Evolutionary conservation across 129 eudicot genomes (phyloP).

Genomic region (Chrysanthemum lavandulifolium): DNA sequence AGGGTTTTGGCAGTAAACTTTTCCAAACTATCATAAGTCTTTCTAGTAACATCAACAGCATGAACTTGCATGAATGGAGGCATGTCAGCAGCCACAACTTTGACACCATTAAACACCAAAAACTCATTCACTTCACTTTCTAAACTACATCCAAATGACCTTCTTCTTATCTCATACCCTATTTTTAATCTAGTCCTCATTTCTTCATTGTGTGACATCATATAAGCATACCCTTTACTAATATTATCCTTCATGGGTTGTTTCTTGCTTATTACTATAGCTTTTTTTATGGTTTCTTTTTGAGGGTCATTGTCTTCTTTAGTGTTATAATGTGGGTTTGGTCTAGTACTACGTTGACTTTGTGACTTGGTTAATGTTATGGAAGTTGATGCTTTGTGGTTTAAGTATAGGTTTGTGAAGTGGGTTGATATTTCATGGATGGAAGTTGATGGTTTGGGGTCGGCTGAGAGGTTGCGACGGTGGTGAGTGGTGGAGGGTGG

Average conservation of each 20-base stretch:
- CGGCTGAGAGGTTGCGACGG: conserved; percentile 46
- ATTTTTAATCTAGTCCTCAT: conserved; percentile 32
- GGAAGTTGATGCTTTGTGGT: conserved; percentile 39
- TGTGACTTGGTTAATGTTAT: conserved; percentile 38
- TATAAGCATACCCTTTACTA: conserved; percentile 2
- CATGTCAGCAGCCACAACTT: conserved; percentile 76
- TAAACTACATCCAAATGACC: conserved; percentile 58
- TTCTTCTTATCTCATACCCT: conserved; percentile 39
- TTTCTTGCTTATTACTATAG: conserved; percentile 15
- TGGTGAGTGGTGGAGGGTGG: conserved; percentile 35
- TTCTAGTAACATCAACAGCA: conserved; percentile 81
- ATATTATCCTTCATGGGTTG: conserved; percentile 15
- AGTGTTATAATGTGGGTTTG: neutral
- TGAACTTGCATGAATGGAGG: conserved; percentile 85
- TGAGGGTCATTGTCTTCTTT: neutral
- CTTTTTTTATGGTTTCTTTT: conserved; percentile 32
- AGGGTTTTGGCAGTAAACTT: conserved; percentile 76
- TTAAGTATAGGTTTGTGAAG: conserved; percentile 57
- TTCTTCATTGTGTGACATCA: conserved; percentile 27
- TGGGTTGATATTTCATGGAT: conserved; percentile 61
- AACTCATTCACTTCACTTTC: conserved; percentile 62
- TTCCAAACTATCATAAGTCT: conserved; percentile 77
- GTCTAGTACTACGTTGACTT: conserved; percentile 32
- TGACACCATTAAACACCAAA: conserved; percentile 57
- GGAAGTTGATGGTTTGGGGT: conserved; percentile 38